Conservation (phyloP, 2,329 filamentous ascomycete species). For the Penicillium sp. region DNA sequence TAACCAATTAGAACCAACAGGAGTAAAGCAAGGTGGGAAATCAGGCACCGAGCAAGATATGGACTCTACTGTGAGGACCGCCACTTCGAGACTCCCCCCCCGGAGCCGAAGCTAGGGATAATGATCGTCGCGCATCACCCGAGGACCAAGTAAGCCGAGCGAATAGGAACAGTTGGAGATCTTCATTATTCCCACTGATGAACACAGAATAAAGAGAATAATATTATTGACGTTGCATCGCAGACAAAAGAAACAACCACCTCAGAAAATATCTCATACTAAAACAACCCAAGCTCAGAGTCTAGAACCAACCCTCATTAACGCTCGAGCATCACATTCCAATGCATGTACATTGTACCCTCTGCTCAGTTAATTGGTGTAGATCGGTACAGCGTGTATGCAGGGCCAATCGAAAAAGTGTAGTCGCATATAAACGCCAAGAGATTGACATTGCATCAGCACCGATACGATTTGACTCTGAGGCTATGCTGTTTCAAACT, state of each 20-base stretch:
- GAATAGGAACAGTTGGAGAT: background rate
- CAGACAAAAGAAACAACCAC: background rate
- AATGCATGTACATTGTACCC: constrained; percentile 16
- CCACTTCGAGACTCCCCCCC: too few relatives aligned
- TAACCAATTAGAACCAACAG: background rate
- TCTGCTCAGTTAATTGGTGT: background rate
- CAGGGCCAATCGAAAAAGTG: background rate
- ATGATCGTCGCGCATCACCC: constrained; percentile 4
- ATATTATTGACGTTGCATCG: background rate
- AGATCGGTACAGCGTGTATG: background rate
- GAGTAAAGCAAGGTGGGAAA: background rate
- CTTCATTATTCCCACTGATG: background rate
- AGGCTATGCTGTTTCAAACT: background rate
- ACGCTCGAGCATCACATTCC: constrained; percentile 21
- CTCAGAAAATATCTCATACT: background rate
- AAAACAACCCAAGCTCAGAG: background rate
- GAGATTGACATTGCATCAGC: background rate
- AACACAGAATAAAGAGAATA: background rate
- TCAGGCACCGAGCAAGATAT: background rate
- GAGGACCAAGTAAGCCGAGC: background rate
- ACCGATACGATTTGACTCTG: background rate
- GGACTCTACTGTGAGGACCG: background rate
- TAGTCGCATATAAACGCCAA: background rate
- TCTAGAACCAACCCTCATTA: constrained; percentile 5
- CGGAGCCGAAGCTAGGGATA: constrained; percentile 1